Evolutionary conservation across 2,329 filamentous ascomycete genomes (phyloP).

Genomic region (Pseudogymnoascus sp.): DNA sequence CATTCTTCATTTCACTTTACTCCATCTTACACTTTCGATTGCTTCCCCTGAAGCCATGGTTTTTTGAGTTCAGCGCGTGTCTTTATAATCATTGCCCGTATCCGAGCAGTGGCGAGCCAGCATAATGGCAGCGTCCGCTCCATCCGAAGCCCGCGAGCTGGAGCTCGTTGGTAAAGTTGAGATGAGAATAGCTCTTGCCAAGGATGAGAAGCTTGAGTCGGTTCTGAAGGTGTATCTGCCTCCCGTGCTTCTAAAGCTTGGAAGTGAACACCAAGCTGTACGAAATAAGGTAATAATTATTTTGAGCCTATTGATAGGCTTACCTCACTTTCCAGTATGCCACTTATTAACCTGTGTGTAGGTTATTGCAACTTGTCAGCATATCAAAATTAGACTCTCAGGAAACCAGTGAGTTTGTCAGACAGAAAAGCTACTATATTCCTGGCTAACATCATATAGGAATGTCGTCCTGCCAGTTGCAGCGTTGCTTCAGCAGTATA

Average conservation of each 20-base stretch:
- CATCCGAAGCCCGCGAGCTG: conserved; percentile 62
- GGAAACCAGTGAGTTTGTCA: conserved; percentile 27
- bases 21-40: neutral
- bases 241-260: conserved; percentile 77
- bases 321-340: conserved; percentile 15
- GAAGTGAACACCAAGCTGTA: conserved; percentile 70
- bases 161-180: conserved; percentile 76
- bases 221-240: conserved; percentile 72
- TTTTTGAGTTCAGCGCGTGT: conserved; percentile 1
- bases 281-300: conserved; percentile 57
- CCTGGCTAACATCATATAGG: conserved; percentile 21
- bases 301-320: conserved; percentile 10
- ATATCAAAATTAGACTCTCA: conserved; percentile 52
- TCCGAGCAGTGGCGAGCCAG: neutral
- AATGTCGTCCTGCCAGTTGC: conserved; percentile 70
- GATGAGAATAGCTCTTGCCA: conserved; percentile 63
- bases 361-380: conserved; percentile 63
- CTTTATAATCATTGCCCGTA: neutral
- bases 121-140: conserved; percentile 9
- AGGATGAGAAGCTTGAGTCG: conserved; percentile 73
- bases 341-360: conserved; percentile 26
- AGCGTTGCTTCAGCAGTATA: conserved; percentile 84
- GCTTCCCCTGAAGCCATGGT: neutral
- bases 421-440: neutral
- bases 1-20: neutral